Evolutionary conservation across 1,284 basidiomycete species (phyloP).

Genomic region (Ceratorhiza oryzae-sativae): DNA sequence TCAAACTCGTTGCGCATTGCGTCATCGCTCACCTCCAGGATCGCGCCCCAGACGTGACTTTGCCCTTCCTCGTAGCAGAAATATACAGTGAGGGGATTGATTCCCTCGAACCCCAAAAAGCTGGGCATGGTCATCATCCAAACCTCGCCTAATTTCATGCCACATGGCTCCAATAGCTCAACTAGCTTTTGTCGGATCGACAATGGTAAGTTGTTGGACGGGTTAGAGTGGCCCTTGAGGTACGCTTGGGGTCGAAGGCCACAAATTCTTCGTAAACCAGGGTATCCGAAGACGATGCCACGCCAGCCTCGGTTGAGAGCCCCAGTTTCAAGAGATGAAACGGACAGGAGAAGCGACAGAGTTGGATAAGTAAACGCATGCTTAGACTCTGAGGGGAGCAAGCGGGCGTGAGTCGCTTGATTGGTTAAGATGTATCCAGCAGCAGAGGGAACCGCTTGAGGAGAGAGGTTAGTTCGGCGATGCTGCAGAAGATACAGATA

Average conservation of each 20-base stretch:
- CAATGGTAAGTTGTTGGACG: constrained; percentile 30
- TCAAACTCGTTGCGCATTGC: neutral
- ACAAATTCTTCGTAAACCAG: constrained; percentile 54
- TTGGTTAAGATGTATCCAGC: constrained; percentile 59
- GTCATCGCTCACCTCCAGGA: constrained; percentile 62
- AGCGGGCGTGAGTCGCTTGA: constrained; percentile 63
- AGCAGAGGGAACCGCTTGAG: neutral
- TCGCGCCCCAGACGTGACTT: constrained; percentile 56
- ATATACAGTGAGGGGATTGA: constrained; percentile 79
- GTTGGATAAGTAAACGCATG: constrained; percentile 73
- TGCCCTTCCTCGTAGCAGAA: constrained; percentile 62
- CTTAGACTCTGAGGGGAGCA: constrained; percentile 59
- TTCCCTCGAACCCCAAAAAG: constrained; percentile 71
- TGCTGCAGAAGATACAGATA: constrained; percentile 23
- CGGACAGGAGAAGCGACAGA: constrained; percentile 65
- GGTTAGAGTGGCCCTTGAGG: constrained; percentile 50
- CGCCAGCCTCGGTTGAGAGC: constrained; percentile 56
- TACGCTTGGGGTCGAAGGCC: constrained; percentile 61
- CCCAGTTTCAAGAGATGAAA: constrained; percentile 63
- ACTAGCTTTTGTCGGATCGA: constrained; percentile 56
- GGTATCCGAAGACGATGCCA: constrained; percentile 64
- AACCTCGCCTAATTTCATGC: constrained; percentile 55
- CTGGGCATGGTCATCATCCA: constrained; percentile 83
- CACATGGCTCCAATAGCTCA: constrained; percentile 48
- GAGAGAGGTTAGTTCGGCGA: neutral